Evolutionary conservation across 2,329 filamentous ascomycete species (phyloP).

Genomic region (Microsporum ferrugineum): DNA sequence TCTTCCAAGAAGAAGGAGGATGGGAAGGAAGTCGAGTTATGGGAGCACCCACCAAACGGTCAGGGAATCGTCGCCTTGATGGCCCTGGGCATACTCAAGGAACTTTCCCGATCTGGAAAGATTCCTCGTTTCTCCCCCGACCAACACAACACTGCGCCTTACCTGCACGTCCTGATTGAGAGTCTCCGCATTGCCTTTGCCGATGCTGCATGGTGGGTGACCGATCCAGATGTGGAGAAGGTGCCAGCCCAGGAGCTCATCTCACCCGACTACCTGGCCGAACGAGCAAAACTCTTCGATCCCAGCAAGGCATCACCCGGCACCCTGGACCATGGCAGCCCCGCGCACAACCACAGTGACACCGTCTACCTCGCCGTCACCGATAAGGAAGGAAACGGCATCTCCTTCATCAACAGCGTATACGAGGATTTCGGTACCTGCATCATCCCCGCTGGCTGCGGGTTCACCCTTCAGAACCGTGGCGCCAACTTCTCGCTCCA

Average conservation of each 20-base stretch:
- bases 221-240: conserved; percentile 61
- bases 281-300: conserved; percentile 53
- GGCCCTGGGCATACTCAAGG: conserved; percentile 82
- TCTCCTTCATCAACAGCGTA: conserved; percentile 94
- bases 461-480: conserved; percentile 90
- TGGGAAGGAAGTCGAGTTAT: conserved; percentile 56
- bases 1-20: conserved; percentile 37
- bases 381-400: conserved; percentile 73
- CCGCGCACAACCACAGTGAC: conserved; percentile 74
- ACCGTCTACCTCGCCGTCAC: conserved; percentile 89
- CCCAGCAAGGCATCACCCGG: conserved; percentile 39
- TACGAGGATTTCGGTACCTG: conserved; percentile 74
- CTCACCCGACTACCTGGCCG: conserved; percentile 59
- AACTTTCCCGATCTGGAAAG: conserved; percentile 62
- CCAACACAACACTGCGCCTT: conserved; percentile 72
- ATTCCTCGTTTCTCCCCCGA: conserved; percentile 58
- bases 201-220: conserved; percentile 80
- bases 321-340: conserved; percentile 60
- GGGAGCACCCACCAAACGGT: conserved; percentile 95
- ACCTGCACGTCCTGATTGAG: conserved; percentile 81
- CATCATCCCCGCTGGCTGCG: conserved; percentile 75
- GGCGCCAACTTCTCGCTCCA: conserved; percentile 71
- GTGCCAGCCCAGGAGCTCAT: conserved; percentile 63
- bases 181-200: conserved; percentile 79
- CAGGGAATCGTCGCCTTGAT: conserved; percentile 93